Percentiles rank a stretch among this genome's conserved stretches.
Evolutionary conservation across 768 basidiomycete species (phyloP).

Genomic region (Cubamyces lactineus): DNA sequence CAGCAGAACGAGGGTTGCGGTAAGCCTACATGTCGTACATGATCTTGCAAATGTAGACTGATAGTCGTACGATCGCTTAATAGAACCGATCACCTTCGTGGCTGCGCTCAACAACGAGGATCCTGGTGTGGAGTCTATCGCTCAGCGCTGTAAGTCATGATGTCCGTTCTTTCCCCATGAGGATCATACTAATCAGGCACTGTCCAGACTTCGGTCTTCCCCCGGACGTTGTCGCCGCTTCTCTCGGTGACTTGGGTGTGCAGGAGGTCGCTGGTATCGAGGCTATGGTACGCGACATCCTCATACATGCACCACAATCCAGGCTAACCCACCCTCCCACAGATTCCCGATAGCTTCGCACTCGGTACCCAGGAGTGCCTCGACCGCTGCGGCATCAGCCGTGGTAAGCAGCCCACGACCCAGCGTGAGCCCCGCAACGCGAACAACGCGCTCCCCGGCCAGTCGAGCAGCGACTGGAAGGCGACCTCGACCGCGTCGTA

Average conservation of each 20-base stretch:
- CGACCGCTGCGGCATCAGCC: conserved; percentile 31
- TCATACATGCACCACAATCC: background rate
- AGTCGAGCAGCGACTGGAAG: conserved; percentile 4
- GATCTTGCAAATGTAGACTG: background rate
- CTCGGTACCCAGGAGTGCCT: conserved; percentile 35
- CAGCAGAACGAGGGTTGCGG: conserved; percentile 34
- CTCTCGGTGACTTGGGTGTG: conserved; percentile 35
- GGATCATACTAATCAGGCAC: background rate
- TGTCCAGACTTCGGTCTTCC: conserved; percentile 35
- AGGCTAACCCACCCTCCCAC: background rate
- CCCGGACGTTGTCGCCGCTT: conserved; percentile 33
- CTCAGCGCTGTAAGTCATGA: conserved; percentile 33
- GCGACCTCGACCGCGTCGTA: conserved; percentile 10
- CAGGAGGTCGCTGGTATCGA: conserved; percentile 33
- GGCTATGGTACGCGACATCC: conserved; percentile 20
- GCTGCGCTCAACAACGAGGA: conserved; percentile 35
- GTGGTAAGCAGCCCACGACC: conserved; percentile 30
- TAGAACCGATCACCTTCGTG: conserved; percentile 33
- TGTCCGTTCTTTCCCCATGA: background rate
- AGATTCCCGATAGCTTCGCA: conserved; percentile 38
- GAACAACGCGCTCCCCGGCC: conserved; percentile 31
- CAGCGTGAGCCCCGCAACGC: conserved; percentile 35
- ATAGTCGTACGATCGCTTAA: background rate
- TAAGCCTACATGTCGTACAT: background rate
- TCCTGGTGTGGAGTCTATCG: conserved; percentile 31